Evolutionary conservation across 2,329 filamentous ascomycete species (phyloP).

Genomic region (Huntiella abstrusa): DNA sequence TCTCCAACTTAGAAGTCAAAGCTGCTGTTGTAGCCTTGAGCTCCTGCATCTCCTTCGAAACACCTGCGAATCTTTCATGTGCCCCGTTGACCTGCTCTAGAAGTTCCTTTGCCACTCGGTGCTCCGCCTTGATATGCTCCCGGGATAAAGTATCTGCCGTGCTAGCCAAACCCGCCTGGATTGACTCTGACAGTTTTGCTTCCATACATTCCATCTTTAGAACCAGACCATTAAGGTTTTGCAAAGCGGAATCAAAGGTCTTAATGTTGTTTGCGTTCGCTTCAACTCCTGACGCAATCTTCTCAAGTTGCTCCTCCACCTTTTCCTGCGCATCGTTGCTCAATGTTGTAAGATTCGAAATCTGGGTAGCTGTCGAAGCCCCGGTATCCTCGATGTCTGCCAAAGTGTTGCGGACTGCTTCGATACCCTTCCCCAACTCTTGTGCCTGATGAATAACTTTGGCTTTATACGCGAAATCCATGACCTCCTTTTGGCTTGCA

Average conservation of each 20-base stretch:
- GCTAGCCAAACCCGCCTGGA: not conserved
- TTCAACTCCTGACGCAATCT: slow-evolving; percentile 1
- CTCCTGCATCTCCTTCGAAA: slow-evolving; percentile 3
- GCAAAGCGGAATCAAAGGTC: slow-evolving; percentile 4
- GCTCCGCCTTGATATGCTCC: not conserved
- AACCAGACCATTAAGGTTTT: slow-evolving; percentile 1
- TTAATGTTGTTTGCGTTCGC: slow-evolving; percentile 2
- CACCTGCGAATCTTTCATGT: not conserved
- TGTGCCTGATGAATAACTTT: slow-evolving; percentile 8
- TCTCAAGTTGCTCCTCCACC: slow-evolving; percentile 4
- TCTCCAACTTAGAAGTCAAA: slow-evolving; percentile 4
- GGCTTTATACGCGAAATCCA: slow-evolving; percentile 10
- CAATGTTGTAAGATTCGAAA: slow-evolving; percentile 4
- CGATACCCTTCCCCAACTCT: not conserved
- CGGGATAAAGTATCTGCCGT: not conserved
- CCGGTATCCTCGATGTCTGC: slow-evolving; percentile 7
- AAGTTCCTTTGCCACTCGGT: slow-evolving; percentile 6
- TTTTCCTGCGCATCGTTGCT: slow-evolving; percentile 1
- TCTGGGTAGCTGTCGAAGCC: slow-evolving; percentile 5
- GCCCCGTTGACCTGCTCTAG: slow-evolving; percentile 5
- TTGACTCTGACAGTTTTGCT: not conserved
- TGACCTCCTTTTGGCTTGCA: slow-evolving; percentile 4
- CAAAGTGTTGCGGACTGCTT: slow-evolving; percentile 6
- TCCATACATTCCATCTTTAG: slow-evolving; percentile 7
- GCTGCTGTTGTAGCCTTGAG: slow-evolving; percentile 4